Evolutionary conservation across 2,329 filamentous ascomycete species (phyloP), one percentile per base, ranked within the genome.

Genomic region (Parafenestella ontariensis): DNA sequence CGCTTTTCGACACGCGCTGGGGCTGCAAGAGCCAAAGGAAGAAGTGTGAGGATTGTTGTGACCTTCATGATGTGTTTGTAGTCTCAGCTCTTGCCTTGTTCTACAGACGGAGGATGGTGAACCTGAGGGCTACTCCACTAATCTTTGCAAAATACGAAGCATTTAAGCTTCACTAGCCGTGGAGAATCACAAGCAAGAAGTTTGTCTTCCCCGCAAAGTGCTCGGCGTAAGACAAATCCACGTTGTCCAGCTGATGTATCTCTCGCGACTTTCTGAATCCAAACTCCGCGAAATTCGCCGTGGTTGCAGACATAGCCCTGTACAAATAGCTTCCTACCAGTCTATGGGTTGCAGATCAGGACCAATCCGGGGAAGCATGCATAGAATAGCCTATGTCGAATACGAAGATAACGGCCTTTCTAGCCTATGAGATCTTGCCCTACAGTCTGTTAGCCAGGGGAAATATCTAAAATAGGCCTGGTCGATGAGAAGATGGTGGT

Each of bases 1-100:
- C 80, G 75, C 59, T 79, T 80, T 52, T 81, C 77, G 9, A 82
- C 49, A 3, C 71, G 71, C 31, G 65, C 70, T 62, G 66, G 76
- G 54, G 69, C 67, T 26, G 70, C 71, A 17, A 70, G 48, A 48
- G 54, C 65, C n/a, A 73, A 52, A 15, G 73, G 69, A 36, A 74
- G 40, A 10, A 73, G 44, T 5, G 59, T 41, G 29, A 75, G 51
- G 20, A 66, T 47, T 5, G 55, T 24, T 26, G 57, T 42, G 29
- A 65, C 37, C 63, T 70, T 73, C 73, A 75, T 75, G 31, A 45
- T 70, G 59, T 43, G 50, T 28, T 17, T 20, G 34, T 36, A 17
- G 29, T n/a, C 41, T 31, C 4, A 46, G 39, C 3, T 34, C 41
- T 47, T 45, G 21, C n/a, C n/a, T 40, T 42, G 9, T 37, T 10